Conservation (phyloP, 1,284 basidiomycete species). For the Melanopsichium pennsylvanicum region DNA sequence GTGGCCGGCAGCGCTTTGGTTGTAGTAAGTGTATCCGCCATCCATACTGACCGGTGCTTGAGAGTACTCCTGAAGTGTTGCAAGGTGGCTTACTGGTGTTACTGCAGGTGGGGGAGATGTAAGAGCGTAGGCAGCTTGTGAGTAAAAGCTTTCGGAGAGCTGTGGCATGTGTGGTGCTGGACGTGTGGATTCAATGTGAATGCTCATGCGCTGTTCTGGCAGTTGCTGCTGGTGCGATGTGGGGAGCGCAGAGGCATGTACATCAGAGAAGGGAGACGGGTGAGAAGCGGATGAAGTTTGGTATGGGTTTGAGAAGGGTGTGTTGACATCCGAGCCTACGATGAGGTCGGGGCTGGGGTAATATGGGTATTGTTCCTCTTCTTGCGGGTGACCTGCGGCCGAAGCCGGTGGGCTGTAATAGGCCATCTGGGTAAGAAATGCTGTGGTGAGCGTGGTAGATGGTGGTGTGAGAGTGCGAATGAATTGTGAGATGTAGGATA, state of each 20-base stretch:
- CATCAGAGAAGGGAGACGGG: constrained; percentile 27
- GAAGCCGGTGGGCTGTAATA: constrained; percentile 28
- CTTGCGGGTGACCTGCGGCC: constrained; percentile 22
- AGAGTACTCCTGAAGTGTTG: constrained; percentile 21
- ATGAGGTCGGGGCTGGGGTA: constrained; percentile 43
- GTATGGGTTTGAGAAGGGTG: constrained; percentile 33
- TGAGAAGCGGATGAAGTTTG: constrained; percentile 13
- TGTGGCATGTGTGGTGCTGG: constrained; percentile 24
- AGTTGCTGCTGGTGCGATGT: constrained; percentile 22
- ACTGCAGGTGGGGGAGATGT: constrained; percentile 16
- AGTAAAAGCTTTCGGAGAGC: constrained; percentile 58
- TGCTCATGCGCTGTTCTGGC: constrained; percentile 26
- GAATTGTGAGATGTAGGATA: not conserved
- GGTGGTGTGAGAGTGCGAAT: not conserved
- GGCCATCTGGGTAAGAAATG: constrained; percentile 9
- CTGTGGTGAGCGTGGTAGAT: not conserved
- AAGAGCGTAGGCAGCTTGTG: constrained; percentile 53
- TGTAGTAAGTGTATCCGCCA: constrained; percentile 28
- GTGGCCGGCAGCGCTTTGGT: constrained; percentile 27
- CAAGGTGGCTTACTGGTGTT: constrained; percentile 1
- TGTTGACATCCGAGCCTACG: constrained; percentile 14
- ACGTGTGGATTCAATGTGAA: constrained; percentile 28
- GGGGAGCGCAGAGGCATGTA: constrained; percentile 10
- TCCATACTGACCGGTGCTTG: constrained; percentile 2
- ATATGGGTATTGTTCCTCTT: constrained; percentile 37